Evolutionary conservation across 78 protist genomes (phyloP).

Genomic region (Reticulomyxa filosa): DNA sequence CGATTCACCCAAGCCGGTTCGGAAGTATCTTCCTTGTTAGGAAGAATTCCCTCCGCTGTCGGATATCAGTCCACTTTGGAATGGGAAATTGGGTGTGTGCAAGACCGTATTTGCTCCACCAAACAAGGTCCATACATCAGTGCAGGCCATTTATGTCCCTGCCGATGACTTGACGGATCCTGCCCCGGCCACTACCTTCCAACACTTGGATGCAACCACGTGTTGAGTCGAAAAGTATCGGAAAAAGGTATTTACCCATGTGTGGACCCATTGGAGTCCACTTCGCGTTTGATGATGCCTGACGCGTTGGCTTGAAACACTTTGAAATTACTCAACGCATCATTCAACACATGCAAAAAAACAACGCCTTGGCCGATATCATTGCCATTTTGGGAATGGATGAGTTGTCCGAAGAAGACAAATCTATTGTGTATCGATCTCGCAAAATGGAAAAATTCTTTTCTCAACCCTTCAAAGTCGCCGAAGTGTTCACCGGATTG

Average conservation of each 20-base stretch:
- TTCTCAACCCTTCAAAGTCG: constrained; percentile 95
- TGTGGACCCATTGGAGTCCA: constrained; percentile 92
- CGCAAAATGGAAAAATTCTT: constrained; percentile 88
- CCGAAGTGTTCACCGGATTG: constrained; percentile 89
- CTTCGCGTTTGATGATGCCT: constrained; percentile 87
- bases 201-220: constrained; percentile 97
- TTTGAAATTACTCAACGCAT: constrained; percentile 56
- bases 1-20: constrained; percentile 94
- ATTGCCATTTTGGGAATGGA: constrained; percentile 92
- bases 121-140: constrained; percentile 88
- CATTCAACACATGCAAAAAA: constrained; percentile 76
- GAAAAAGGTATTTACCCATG: constrained; percentile 98
- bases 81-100: constrained; percentile 88
- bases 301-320: constrained; percentile 51
- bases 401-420: constrained; percentile 6
- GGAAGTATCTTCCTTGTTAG: constrained; percentile 95
- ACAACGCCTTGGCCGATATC: constrained; percentile 92
- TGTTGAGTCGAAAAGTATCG: constrained; percentile 81
- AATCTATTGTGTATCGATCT: constrained; percentile 52
- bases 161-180: constrained; percentile 98
- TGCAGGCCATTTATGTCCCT: constrained; percentile 97
- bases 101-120: constrained; percentile 97
- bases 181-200: constrained; percentile 98
- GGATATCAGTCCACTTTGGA: constrained; percentile 98
- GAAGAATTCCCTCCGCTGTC: constrained; percentile 97